phyloP scores from a whole-genome alignment of 1,284 basidiomycete genomes.

The Marasmius tenuissimus region DNA sequence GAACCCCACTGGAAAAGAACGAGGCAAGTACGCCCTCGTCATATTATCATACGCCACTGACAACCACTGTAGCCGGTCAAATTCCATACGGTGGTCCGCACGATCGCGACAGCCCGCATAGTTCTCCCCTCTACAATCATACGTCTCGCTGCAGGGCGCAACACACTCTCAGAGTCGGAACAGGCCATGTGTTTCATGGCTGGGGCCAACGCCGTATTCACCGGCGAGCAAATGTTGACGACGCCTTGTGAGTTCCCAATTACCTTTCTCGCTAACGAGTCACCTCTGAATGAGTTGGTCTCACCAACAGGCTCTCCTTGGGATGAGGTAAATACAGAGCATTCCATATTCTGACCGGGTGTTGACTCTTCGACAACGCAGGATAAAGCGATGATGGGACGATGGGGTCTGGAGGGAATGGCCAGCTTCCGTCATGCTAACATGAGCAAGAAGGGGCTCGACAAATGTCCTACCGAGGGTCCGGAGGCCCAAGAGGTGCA shows the following conservation, averaged over 20 bases:
- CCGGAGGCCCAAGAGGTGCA: background rate
- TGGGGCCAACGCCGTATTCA: constrained; percentile 97
- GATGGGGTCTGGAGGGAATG: constrained; percentile 95
- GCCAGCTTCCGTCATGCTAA: constrained; percentile 75
- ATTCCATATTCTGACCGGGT: constrained; percentile 1
- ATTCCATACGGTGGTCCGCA: constrained; percentile 87
- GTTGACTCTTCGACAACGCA: constrained; percentile 30
- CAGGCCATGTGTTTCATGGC: constrained; percentile 99
- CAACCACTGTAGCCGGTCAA: constrained; percentile 60
- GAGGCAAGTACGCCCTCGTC: constrained; percentile 43
- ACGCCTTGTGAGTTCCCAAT: constrained; percentile 76
- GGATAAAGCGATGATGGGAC: constrained; percentile 92
- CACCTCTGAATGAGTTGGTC: constrained; percentile 8
- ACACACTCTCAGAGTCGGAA: constrained; percentile 87
- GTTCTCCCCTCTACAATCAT: constrained; percentile 94
- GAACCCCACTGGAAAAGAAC: constrained; percentile 72
- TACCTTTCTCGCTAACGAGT: constrained; percentile 1
- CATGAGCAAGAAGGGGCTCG: constrained; percentile 54
- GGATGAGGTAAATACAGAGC: constrained; percentile 62
- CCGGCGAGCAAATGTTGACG: constrained; percentile 96
- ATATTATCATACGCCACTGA: constrained; percentile 13
- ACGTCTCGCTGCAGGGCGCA: constrained; percentile 91
- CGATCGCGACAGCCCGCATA: constrained; percentile 93
- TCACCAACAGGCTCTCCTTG: constrained; percentile 12
- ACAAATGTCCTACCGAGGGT: background rate